A percentile compares a stretch with the other conserved stretches of the same genome.
Conservation (phyloP, 495 filamentous ascomycete species). For the Penicillium samsonianum region DNA sequence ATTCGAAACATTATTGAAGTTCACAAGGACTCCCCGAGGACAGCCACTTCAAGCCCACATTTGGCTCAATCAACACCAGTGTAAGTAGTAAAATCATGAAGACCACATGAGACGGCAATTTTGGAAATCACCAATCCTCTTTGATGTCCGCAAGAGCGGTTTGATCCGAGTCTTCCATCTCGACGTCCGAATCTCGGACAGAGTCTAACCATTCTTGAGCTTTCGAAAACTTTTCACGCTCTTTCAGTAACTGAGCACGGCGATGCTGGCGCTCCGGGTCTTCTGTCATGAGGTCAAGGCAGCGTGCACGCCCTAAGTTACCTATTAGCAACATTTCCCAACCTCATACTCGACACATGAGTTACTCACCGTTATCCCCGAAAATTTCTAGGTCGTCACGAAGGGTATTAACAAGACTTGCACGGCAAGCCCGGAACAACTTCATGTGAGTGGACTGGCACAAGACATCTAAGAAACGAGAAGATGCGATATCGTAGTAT, state of each 20-base stretch:
- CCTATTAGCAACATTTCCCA: conserved; percentile 1
- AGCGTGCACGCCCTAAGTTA: conserved; percentile 19
- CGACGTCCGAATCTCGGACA: conserved; percentile 23
- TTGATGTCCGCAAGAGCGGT: neutral
- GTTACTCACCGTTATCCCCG: conserved; percentile 40
- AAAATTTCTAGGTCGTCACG: conserved; percentile 34
- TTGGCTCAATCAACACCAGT: neutral
- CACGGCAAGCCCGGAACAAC: conserved; percentile 46
- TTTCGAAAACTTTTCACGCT: conserved; percentile 46
- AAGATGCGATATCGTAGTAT: conserved; percentile 57
- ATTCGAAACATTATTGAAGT: neutral
- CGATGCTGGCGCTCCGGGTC: conserved; percentile 45
- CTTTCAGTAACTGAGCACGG: conserved; percentile 39
- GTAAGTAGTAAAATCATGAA: neutral
- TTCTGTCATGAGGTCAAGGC: conserved; percentile 44
- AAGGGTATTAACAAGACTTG: conserved; percentile 38
- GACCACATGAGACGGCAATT: neutral
- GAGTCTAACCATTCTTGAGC: conserved; percentile 46
- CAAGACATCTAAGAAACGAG: conserved; percentile 50
- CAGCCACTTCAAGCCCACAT: neutral
- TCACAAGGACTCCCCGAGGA: neutral
- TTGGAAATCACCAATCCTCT: neutral
- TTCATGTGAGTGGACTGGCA: conserved; percentile 49
- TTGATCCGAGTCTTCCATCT: conserved; percentile 10
- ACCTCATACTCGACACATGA: neutral